Base-by-base conservation (phyloP, 2,329 filamentous ascomycete species). In the Teratosphaeria destructans region DNA sequence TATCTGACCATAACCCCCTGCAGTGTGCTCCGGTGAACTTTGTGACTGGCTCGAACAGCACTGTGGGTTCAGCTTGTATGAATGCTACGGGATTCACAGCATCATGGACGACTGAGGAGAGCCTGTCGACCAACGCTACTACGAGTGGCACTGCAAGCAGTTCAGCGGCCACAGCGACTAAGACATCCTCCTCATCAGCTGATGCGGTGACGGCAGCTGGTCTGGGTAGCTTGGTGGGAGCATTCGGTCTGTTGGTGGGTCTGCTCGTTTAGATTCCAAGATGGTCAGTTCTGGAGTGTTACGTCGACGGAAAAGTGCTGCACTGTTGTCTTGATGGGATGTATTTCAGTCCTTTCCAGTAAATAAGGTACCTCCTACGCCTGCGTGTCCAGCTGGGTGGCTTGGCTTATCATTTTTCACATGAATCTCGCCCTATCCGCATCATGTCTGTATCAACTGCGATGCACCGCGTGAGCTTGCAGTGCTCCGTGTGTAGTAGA, bases 11-110 rank as follows among this genome's bases (percentile, higher is more conserved):
- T 37, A 6, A 19, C 34, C 19, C 2, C 16, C 11, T 27, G 19
- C 34, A 71, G 68, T 71, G 69, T 56, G 68, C 68, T 11, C 66
- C 69, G 8, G 68, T 71, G 52, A 66, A 65, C 55, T 71, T 71
- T 55, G 66, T 67, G 43, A 57, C 62, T 2, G 69, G 69, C n/a
- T 60, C 63, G 56, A 71, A 70, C 65, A 53, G 47, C 55, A 71
- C 69, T 2, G 47, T 64, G 35, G 67, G 67, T 7, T 52, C 57
- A 23, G 57, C 61, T 32, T 71, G 69, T 64, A 62, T 57, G 2
- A 71, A 70, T 54, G 60, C 60, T 19, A 66, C 68, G 5, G 63
- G 60, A 37, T 70, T 70, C 61, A 62, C 57, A 19, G 69, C 69
- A 7, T 54, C 59, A 7, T 70, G 65, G 63, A 62, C 65, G 37